Evolutionary conservation across 1,284 basidiomycete species (phyloP).

Genomic region (Melampsora americana): DNA sequence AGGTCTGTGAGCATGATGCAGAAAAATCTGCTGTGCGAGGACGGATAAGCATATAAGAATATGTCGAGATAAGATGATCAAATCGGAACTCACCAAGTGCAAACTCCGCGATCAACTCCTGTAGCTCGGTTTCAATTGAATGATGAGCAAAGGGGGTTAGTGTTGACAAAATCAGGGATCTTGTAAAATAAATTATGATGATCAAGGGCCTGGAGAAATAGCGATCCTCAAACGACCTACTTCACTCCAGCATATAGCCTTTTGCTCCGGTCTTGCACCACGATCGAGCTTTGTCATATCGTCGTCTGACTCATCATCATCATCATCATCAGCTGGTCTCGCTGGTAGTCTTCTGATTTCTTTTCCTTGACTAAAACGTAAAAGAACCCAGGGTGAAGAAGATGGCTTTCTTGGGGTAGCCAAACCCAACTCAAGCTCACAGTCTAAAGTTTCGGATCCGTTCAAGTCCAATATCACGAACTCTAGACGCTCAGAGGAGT

Average conservation of each 20-base stretch:
- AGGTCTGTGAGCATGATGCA: too few relatives aligned
- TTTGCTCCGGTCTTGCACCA: neutral
- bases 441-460: neutral
- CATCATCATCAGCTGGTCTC: neutral
- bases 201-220: too few relatives aligned
- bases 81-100: too few relatives aligned
- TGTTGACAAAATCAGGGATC: too few relatives aligned
- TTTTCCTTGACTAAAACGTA: neutral
- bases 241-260: neutral
- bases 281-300: neutral
- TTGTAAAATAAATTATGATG: too few relatives aligned
- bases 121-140: too few relatives aligned
- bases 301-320: neutral
- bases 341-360: neutral
- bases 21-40: too few relatives aligned
- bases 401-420: neutral
- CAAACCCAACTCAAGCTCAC: slow-evolving; percentile 1
- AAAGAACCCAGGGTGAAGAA: slow-evolving; percentile 1
- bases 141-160: too few relatives aligned
- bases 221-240: neutral
- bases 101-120: too few relatives aligned
- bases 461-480: neutral
- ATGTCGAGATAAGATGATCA: too few relatives aligned
- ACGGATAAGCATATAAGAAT: too few relatives aligned
- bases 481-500: neutral